Conservation (phyloP, 2,329 filamentous ascomycete species). For the Fusarium torreyae region DNA sequence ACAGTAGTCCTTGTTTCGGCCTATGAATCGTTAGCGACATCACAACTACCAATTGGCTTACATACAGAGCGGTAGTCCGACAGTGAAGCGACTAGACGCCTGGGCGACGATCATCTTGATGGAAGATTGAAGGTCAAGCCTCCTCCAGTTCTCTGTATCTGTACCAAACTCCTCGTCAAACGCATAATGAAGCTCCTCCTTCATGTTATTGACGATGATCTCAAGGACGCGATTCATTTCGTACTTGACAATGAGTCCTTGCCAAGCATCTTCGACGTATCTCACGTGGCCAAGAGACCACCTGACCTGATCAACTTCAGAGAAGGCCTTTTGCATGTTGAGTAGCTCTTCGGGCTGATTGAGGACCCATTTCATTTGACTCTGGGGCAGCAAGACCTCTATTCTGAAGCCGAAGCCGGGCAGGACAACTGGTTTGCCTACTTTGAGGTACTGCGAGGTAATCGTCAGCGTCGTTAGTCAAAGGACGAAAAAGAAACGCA, state of each 20-base stretch:
- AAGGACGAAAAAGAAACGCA: not conserved
- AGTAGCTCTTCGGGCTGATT: constrained; percentile 58
- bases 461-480: not conserved
- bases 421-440: constrained; percentile 59
- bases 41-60: not conserved
- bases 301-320: constrained; percentile 56
- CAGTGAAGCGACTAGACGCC: constrained; percentile 52
- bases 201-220: constrained; percentile 53
- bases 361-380: constrained; percentile 58
- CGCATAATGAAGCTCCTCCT: constrained; percentile 54
- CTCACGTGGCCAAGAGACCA: constrained; percentile 57
- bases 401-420: constrained; percentile 58
- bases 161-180: constrained; percentile 56
- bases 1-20: constrained; percentile 56
- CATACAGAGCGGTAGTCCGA: constrained; percentile 54
- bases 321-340: constrained; percentile 54
- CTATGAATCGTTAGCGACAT: constrained; percentile 23
- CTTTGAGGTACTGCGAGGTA: constrained; percentile 57
- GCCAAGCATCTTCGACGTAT: constrained; percentile 56
- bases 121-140: constrained; percentile 50
- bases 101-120: constrained; percentile 53
- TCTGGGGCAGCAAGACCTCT: constrained; percentile 61
- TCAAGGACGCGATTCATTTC: constrained; percentile 56
- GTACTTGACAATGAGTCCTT: constrained; percentile 55
- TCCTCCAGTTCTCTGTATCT: constrained; percentile 54